Evolutionary conservation across 179 eudicot species (phyloP), one percentile per base, ranked within the genome.

Genomic region (Silene vulgaris): DNA sequence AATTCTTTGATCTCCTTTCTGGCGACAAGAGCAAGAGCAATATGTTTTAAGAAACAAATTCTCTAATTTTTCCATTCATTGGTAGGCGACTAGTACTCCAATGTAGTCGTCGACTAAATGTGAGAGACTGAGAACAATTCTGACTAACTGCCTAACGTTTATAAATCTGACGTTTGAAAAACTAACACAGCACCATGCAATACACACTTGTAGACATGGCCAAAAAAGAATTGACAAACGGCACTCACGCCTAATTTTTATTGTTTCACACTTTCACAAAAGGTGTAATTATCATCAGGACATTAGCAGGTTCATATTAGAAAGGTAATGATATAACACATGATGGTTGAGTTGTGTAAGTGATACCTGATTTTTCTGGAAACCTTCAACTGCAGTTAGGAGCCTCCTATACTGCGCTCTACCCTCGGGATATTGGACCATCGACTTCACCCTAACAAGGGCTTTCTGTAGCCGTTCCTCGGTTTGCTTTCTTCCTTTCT

Each of bases 391-490:
- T 23, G 86, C 82, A 37, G 83, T 85, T 71, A 86, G 79, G 82
- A 91, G 87, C 85, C 97, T 85, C 72, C 90, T 84, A 76, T 91
- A 91, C 74, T 91, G 97, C 56, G 90, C 90, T 74, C 96, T 86
- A 30, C 88, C 96, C 76, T 91, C 96, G 5, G 96, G 93, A 82
- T 88, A 81, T 77, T 86, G 96, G 67, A 89, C 90, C 97, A 91
- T 91, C 80, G 97, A 91, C 72, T 89, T 87, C 65, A 91, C 97
- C 81, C 97, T 86, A 19, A 88, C 84, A 63, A 91, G 89, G 65
- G 97, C 96, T 69, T 88, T 90, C 60, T 90, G 86, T 76, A 90
- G 80, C 73, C 93, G 85, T 54, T 83, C 89, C 76, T 82, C 87
- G 65, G 85, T 87, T 78, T 91, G 96, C 75, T 87, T 86, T 76